Base-by-base conservation (phyloP, 139 green algal species). In the Chlamydomonas sphaeroides region DNA sequence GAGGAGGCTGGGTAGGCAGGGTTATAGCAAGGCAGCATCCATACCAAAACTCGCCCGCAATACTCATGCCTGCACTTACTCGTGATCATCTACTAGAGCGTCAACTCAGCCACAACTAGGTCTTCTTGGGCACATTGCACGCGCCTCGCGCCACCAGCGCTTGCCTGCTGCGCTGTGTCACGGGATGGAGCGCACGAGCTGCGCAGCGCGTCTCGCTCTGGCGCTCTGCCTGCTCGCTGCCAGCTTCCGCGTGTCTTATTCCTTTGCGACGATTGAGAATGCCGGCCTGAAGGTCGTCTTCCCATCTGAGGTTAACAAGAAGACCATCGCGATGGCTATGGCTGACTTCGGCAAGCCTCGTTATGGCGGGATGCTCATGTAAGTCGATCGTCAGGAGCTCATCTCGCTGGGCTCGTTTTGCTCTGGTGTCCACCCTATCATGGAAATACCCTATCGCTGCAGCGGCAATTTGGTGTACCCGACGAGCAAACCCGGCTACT, bases 281-380 rank as follows among this genome's bases (percentile, higher is more conserved):
- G 84, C 78, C 8, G 63, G 32, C 30, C 3, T 85, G 11, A 68
- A 68, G 11, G 30, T 83, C 26, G 10, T 85, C 25, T 74, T 53
- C 35, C 70, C 71, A 51, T 38, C 45, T 2, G 48, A 56, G 32
- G n/a, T n/a, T n/a, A 20, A 68, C 26, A 32, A 28, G 7, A 68
- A 42, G 51, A 39, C 17, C 5, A 61, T 95, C 39, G 78, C 92
- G 20, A 83, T 92, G 82, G 85, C 89, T 1, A 81, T 97, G 61
- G 93, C 90, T 20, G 93, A 97, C 75, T 97, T 97, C 79, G 93
- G 94, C 18, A 70, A 75, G 56, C 89, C 91, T 0, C 87, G 90
- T 36, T 97, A 96, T 77, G 93, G 94, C 35, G 93, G 85, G 2
- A 53, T 71, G 2, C 68, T 96, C 15, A 84, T 91, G 89, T 93